Percentiles rank a stretch among this genome's conserved stretches.
Evolutionary conservation across 305 asterid species (phyloP).

Genomic region (Salvia sclarea): DNA sequence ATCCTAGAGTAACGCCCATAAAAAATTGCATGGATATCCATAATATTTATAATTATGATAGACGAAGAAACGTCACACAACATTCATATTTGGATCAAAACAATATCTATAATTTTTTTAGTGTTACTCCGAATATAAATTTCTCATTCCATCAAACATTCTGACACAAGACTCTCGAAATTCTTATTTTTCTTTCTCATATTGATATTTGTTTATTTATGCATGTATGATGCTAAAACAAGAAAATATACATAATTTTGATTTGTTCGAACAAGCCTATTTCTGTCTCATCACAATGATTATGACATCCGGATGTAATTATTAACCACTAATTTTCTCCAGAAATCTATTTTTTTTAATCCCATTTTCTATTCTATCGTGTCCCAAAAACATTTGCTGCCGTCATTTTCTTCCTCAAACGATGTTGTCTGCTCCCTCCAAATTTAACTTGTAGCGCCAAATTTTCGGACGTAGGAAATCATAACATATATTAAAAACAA

Average conservation of each 20-base stretch:
- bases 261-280: too few relatives aligned
- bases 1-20: too few relatives aligned
- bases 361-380: slow-evolving; percentile 1
- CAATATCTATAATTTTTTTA: too few relatives aligned
- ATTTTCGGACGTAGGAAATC: background rate
- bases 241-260: background rate
- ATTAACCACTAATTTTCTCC: background rate
- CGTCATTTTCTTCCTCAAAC: background rate
- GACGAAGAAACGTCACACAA: too few relatives aligned
- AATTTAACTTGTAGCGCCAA: background rate
- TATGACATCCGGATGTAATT: background rate
- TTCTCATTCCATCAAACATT: too few relatives aligned
- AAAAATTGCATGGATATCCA: too few relatives aligned
- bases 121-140: too few relatives aligned
- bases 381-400: slow-evolving; percentile 2
- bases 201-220: too few relatives aligned
- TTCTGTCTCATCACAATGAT: background rate
- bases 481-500: background rate
- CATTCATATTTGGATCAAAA: too few relatives aligned
- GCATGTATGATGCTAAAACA: background rate
- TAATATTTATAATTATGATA: too few relatives aligned
- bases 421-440: background rate
- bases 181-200: too few relatives aligned
- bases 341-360: background rate
- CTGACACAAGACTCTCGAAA: too few relatives aligned